Conservation (phyloP, 2,329 filamentous ascomycete species). For the Leptodontidium sp. region DNA sequence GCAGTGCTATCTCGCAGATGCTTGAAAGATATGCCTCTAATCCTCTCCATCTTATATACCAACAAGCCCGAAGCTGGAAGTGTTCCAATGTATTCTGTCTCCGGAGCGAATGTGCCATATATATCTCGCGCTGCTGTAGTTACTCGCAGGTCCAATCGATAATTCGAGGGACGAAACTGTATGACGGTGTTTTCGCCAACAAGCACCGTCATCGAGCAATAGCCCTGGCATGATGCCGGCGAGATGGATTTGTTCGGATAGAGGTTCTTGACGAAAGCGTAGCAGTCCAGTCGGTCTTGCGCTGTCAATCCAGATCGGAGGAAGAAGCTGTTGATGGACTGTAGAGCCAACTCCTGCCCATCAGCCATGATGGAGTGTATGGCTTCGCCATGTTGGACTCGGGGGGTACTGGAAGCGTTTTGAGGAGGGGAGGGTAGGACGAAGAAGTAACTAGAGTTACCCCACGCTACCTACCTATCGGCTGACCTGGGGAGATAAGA, state of each 20-base stretch:
- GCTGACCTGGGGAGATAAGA: conserved; percentile 28
- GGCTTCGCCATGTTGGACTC: background rate
- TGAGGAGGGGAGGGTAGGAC: background rate
- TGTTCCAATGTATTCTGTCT: conserved; percentile 50
- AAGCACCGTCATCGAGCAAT: conserved; percentile 60
- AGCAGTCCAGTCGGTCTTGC: conserved; percentile 39
- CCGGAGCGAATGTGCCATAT: conserved; percentile 54
- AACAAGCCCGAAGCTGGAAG: conserved; percentile 42
- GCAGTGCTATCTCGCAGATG: conserved; percentile 46
- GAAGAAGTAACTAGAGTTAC: conserved; percentile 22
- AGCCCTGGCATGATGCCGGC: conserved; percentile 55
- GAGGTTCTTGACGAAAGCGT: conserved; percentile 46
- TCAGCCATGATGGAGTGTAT: conserved; percentile 13
- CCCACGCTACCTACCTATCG: conserved; percentile 24
- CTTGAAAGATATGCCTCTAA: conserved; percentile 50
- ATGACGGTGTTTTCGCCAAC: conserved; percentile 51
- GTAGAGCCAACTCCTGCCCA: conserved; percentile 17
- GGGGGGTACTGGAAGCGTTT: background rate
- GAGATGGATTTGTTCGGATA: conserved; percentile 47
- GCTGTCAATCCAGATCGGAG: conserved; percentile 37
- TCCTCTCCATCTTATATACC: conserved; percentile 53
- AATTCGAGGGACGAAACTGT: conserved; percentile 57
- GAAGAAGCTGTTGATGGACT: conserved; percentile 41
- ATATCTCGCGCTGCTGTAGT: conserved; percentile 50
- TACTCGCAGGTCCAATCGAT: conserved; percentile 52